A percentile compares a stretch with the other conserved stretches of the same genome.
phyloP scores from a whole-genome alignment of 306 rosid species.

The Amphicarpaea edgeworthii region DNA sequence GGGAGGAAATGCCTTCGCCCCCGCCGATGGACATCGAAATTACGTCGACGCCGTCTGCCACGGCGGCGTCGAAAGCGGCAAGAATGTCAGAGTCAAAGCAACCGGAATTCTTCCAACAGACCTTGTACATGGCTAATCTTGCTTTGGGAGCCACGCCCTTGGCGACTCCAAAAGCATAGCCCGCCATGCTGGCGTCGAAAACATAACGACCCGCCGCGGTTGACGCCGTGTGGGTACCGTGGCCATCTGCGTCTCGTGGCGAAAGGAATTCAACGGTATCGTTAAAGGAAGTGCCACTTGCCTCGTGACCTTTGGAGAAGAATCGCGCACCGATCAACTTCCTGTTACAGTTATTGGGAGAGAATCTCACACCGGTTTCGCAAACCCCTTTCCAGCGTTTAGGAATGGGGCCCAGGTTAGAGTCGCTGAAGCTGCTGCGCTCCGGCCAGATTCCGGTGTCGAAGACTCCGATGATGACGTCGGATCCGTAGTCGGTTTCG shows the following conservation, averaged over 20 bases:
- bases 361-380: not conserved
- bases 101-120: conserved; percentile 11
- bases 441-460: conserved; percentile 23
- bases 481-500: not conserved
- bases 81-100: conserved; percentile 12
- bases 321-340: not conserved
- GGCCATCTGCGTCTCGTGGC: not conserved
- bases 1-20: not conserved
- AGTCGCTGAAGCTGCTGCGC: conserved; percentile 9
- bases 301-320: conserved; percentile 17
- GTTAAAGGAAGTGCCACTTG: not conserved
- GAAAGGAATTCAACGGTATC: conserved; percentile 4
- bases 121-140: not conserved
- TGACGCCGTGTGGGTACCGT: conserved; percentile 16
- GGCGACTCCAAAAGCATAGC: not conserved
- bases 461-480: conserved; percentile 15
- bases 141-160: conserved; percentile 24
- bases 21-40: conserved; percentile 19
- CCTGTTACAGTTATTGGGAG: not conserved
- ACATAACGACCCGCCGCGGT: conserved; percentile 10
- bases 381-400: not conserved
- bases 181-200: conserved; percentile 11
- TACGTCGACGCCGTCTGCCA: not conserved
- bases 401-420: conserved; percentile 6
- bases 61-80: not conserved